Conservation (phyloP, 2,329 filamentous ascomycete genomes). For the Paecilomyces niveus region DNA sequence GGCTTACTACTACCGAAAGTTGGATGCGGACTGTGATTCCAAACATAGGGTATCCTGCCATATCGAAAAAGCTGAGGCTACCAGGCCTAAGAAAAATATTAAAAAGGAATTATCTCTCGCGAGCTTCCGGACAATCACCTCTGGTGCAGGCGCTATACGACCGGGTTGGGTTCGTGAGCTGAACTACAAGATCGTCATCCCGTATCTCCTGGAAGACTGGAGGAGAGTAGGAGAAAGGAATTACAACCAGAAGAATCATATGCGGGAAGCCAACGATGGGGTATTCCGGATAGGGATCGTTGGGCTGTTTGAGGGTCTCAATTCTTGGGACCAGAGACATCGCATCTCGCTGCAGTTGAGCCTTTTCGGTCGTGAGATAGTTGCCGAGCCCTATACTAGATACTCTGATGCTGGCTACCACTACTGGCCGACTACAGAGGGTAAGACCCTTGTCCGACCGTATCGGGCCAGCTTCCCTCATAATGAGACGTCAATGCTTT, state of each 20-base stretch:
- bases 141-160: not conserved
- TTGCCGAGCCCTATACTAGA: too few relatives aligned
- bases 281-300: not conserved
- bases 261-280: not conserved
- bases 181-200: not conserved
- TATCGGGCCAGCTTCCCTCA: too few relatives aligned
- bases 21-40: too few relatives aligned
- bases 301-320: not conserved
- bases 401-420: too few relatives aligned
- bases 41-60: too few relatives aligned
- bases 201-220: not conserved
- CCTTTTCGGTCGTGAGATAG: too few relatives aligned
- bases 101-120: not conserved
- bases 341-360: not conserved
- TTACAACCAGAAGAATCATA: not conserved
- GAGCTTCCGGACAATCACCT: not conserved
- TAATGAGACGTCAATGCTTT: too few relatives aligned
- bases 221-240: not conserved
- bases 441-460: too few relatives aligned
- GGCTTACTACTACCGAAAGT: too few relatives aligned
- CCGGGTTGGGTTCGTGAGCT: not conserved
- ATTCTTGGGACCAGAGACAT: not conserved
- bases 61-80: too few relatives aligned
- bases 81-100: not conserved
- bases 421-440: too few relatives aligned